Conservation (phyloP, 192 early-diverging fungal genomes). For the Rhizophagus sp. region DNA sequence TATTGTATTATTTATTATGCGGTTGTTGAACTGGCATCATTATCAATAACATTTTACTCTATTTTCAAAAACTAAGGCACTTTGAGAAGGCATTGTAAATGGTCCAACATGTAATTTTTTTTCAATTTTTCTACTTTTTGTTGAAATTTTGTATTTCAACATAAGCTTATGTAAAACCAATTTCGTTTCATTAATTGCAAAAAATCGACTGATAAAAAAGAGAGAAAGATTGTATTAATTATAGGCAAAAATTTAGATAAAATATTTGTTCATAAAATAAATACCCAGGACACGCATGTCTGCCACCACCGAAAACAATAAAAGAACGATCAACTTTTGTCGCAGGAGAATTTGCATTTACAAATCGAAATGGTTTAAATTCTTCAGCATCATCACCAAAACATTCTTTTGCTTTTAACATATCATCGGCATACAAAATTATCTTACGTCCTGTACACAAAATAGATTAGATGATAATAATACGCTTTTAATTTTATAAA, state of each 20-base stretch:
- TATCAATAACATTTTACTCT: not conserved
- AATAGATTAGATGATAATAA: not conserved
- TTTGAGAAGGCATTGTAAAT: not conserved
- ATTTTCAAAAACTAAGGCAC: not conserved
- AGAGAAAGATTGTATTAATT: not conserved
- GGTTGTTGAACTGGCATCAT: too few relatives aligned
- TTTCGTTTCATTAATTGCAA: not conserved
- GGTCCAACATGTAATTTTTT: not conserved
- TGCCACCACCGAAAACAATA: not conserved
- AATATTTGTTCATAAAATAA: not conserved
- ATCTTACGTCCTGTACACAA: not conserved
- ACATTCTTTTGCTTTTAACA: not conserved
- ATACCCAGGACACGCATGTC: not conserved
- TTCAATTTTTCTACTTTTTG: not conserved
- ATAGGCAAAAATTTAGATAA: too few relatives aligned
- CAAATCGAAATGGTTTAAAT: constrained; percentile 31
- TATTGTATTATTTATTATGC: too few relatives aligned
- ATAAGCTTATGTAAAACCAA: not conserved
- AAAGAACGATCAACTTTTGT: constrained; percentile 2
- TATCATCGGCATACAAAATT: not conserved
- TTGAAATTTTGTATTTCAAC: not conserved
- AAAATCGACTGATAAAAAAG: not conserved
- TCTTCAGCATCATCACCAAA: not conserved
- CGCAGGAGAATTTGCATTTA: constrained; percentile 15
- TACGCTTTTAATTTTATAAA: not conserved